Evolutionary conservation across 352 stramenopile species (phyloP).

Genomic region (Globisporangium irregulare): DNA sequence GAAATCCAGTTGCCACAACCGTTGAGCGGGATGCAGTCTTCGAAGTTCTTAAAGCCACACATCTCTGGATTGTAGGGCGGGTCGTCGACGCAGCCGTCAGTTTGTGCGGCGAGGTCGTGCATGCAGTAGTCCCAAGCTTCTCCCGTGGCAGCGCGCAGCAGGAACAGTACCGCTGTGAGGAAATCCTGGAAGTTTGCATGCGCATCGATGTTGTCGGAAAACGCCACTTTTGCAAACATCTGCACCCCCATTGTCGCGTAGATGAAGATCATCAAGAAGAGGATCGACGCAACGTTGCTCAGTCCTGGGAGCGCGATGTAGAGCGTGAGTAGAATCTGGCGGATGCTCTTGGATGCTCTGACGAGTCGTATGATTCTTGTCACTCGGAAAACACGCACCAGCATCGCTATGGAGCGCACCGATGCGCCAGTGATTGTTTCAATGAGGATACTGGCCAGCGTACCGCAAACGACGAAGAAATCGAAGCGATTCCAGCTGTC

Average conservation of each 20-base stretch:
- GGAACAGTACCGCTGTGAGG: constrained; percentile 85
- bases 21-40: constrained; percentile 65
- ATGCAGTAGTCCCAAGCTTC: constrained; percentile 94
- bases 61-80: constrained; percentile 53
- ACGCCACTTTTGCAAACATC: constrained; percentile 88
- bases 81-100: constrained; percentile 57
- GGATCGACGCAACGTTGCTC: constrained; percentile 89
- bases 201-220: constrained; percentile 68
- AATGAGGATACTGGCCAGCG: constrained; percentile 56
- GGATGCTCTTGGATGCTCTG: constrained; percentile 84
- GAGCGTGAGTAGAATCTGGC: constrained; percentile 89
- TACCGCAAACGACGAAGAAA: constrained; percentile 76
- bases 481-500: constrained; percentile 90
- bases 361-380: constrained; percentile 82
- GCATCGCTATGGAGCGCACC: constrained; percentile 73
- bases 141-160: constrained; percentile 89
- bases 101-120: constrained; percentile 65
- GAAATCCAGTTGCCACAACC: constrained; percentile 71
- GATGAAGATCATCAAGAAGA: constrained; percentile 94
- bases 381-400: constrained; percentile 91
- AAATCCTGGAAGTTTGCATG: constrained; percentile 93
- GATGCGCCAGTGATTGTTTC: constrained; percentile 52
- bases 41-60: constrained; percentile 72
- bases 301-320: constrained; percentile 87
- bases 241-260: constrained; percentile 92